Percentiles rank a stretch among this genome's conserved stretches.
Evolutionary conservation across 2,329 filamentous ascomycete genomes (phyloP).

Genomic region (Nemania abortiva): DNA sequence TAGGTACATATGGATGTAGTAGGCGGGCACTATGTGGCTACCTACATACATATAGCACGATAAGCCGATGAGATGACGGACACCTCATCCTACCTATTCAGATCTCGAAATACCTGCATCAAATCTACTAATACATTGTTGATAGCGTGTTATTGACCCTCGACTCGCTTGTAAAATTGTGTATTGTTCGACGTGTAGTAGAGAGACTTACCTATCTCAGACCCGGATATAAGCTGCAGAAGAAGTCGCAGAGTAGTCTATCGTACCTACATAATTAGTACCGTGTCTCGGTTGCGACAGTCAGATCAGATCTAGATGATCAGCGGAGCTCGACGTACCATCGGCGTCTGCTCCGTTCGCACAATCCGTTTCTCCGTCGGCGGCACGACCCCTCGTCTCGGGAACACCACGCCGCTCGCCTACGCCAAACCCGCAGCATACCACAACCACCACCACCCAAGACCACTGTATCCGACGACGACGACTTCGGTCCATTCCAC

Average conservation of each 20-base stretch:
- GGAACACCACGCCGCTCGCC: constrained; percentile 1
- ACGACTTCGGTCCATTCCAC: neutral
- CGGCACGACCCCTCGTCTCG: constrained; percentile 33
- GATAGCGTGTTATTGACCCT: no score
- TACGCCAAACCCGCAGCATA: neutral
- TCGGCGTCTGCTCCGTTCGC: constrained; percentile 34
- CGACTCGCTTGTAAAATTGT: no score
- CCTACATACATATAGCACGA: no score
- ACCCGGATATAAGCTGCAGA: neutral
- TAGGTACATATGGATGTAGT: neutral
- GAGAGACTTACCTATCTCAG: neutral
- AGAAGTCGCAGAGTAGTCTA: neutral
- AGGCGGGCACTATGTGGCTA: neutral
- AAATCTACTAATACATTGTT: neutral
- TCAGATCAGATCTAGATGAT: constrained; percentile 32
- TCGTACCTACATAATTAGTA: neutral
- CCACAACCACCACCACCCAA: neutral
- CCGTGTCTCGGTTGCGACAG: constrained; percentile 2
- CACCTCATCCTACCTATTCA: neutral
- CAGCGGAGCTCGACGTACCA: constrained; percentile 28
- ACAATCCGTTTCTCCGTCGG: constrained; percentile 33
- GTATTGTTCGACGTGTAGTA: no score
- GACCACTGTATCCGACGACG: no score
- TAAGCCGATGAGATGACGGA: neutral
- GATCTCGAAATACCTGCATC: neutral